These are phyloP conservation scores for Lichina pygmaea DNA, from an alignment of 495 filamentous ascomycete genomes.

Conservation along the genomic window DNA sequence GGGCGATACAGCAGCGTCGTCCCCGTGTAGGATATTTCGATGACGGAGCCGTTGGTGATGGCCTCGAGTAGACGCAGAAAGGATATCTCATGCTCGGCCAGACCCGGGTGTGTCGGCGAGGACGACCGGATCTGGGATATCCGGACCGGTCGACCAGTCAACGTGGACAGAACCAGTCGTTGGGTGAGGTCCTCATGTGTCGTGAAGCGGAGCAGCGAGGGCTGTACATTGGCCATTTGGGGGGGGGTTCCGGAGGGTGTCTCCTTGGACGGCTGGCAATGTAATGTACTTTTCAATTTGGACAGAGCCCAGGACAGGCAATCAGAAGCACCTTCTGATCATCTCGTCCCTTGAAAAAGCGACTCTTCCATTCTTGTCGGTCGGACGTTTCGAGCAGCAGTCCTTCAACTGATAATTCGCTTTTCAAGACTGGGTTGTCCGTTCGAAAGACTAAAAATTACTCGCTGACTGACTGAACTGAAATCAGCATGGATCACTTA, in stretches of 20 bases:
- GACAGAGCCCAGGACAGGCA: no score
- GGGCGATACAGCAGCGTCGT: constrained; percentile 78
- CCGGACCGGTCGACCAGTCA: constrained; percentile 70
- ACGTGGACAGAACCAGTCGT: constrained; percentile 68
- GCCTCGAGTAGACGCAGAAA: constrained; percentile 84
- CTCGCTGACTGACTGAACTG: no score
- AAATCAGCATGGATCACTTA: no score
- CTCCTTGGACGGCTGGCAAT: no score
- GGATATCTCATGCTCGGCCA: constrained; percentile 77
- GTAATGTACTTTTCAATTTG: no score
- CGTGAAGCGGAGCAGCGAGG: constrained; percentile 39
- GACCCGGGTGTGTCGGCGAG: constrained; percentile 61
- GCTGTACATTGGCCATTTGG: constrained; percentile 18
- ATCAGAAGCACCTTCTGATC: no score
- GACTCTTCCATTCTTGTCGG: no score
- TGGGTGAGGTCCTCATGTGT: constrained; percentile 58
- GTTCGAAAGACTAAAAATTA: no score
- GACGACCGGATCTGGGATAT: constrained; percentile 79
- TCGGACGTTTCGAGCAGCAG: no score
- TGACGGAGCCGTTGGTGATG: constrained; percentile 79
- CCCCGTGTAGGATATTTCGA: constrained; percentile 88
- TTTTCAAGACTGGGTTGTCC: no score
- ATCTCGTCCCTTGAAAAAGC: no score
- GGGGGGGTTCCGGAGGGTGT: not conserved
- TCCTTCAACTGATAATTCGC: no score